Evolutionary conservation across 2,329 filamentous ascomycete species (phyloP).

Genomic region (Emericellopsis atlantica): DNA sequence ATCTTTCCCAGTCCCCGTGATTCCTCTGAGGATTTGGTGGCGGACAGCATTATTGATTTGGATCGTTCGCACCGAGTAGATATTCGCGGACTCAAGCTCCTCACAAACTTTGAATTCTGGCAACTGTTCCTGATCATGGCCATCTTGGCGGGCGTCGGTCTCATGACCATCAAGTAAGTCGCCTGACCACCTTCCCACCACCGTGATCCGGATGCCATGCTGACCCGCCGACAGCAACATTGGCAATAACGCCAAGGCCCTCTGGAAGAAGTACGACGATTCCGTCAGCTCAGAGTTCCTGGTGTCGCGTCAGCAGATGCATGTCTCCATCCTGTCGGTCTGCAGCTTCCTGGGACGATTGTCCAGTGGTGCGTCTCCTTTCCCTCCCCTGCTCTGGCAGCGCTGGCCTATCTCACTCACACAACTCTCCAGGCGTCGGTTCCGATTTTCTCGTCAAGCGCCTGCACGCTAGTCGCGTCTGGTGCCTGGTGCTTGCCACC

Average conservation of each 20-base stretch:
- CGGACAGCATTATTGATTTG: conserved; percentile 53
- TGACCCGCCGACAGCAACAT: conserved; percentile 62
- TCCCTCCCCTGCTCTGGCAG: neutral
- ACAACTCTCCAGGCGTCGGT: conserved; percentile 51
- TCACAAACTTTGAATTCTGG: conserved; percentile 73
- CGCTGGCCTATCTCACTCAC: too few relatives aligned
- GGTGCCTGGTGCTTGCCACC: conserved; percentile 75
- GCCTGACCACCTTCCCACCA: neutral
- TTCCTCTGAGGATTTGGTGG: conserved; percentile 34
- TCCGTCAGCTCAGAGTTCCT: conserved; percentile 63
- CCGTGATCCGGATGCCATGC: neutral
- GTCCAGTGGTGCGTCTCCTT: conserved; percentile 47
- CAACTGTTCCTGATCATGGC: conserved; percentile 79
- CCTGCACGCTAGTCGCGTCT: conserved; percentile 69
- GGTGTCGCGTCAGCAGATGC: conserved; percentile 70
- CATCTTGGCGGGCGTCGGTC: conserved; percentile 79
- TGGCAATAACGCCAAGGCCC: conserved; percentile 73
- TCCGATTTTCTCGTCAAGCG: conserved; percentile 82
- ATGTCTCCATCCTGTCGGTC: conserved; percentile 88
- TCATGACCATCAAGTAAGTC: conserved; percentile 97
- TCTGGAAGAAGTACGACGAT: conserved; percentile 80
- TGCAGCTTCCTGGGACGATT: conserved; percentile 78
- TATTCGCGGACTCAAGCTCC: conserved; percentile 70
- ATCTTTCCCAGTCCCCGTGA: conserved; percentile 56
- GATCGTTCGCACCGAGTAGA: conserved; percentile 73